These are phyloP conservation scores for Coemansia sp. DNA, from an alignment of 192 early-diverging fungal species.

Conservation along the genomic window DNA sequence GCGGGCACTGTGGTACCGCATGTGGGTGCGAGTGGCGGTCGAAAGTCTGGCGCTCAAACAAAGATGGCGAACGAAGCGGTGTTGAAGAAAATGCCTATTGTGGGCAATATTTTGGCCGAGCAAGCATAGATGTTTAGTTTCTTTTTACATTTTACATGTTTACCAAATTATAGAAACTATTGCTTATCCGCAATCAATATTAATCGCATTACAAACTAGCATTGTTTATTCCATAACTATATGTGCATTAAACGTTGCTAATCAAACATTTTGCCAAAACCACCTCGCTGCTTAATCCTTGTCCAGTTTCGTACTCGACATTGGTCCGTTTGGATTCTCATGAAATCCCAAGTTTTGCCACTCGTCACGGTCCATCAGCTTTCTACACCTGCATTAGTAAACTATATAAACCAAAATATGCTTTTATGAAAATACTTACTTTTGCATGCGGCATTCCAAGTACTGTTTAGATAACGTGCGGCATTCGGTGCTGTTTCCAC, in stretches of 20 bases:
- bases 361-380: conserved; percentile 53
- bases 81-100: neutral
- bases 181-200: too few relatives aligned
- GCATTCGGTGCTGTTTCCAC: conserved; percentile 72
- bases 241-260: too few relatives aligned
- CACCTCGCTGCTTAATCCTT: too few relatives aligned
- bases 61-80: neutral
- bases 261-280: too few relatives aligned
- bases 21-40: neutral
- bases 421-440: conserved; percentile 29
- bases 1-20: neutral
- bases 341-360: conserved; percentile 57
- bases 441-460: conserved; percentile 89
- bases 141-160: too few relatives aligned
- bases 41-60: neutral
- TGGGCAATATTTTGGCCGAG: neutral
- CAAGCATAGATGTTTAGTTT: neutral
- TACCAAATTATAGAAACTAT: too few relatives aligned
- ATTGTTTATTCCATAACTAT: too few relatives aligned
- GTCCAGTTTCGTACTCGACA: neutral
- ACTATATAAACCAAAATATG: neutral
- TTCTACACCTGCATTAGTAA: conserved; percentile 17
- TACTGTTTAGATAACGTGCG: conserved; percentile 73
- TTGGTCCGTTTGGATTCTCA: conserved; percentile 11
- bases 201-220: too few relatives aligned